Conservation (phyloP, 768 basidiomycete genomes). For the Pulveroboletus sp. region DNA sequence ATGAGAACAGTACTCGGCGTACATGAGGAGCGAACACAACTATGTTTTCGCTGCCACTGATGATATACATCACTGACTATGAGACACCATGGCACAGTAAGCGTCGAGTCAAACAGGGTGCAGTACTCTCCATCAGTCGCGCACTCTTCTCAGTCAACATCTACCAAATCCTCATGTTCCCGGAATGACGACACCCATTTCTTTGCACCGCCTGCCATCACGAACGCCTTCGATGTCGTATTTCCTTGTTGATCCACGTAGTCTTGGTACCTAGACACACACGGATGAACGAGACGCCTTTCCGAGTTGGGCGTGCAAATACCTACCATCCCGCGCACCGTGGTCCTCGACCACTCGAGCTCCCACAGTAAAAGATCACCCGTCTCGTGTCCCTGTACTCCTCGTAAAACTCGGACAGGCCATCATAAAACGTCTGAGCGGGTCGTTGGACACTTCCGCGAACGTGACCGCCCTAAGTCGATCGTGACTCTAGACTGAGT, state of each 20-base stretch:
- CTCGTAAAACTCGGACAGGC: slow-evolving; percentile 39
- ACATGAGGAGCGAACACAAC: no score
- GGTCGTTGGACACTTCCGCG: slow-evolving; percentile 44
- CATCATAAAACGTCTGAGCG: slow-evolving; percentile 49
- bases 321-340: slow-evolving; percentile 59
- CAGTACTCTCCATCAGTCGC: no score
- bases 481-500: not conserved
- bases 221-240: slow-evolving; percentile 36
- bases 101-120: no score
- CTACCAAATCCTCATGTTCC: slow-evolving; percentile 22
- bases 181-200: slow-evolving; percentile 34
- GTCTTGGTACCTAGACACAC: slow-evolving; percentile 44
- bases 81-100: no score
- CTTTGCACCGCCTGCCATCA: slow-evolving; percentile 42
- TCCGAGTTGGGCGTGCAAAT: slow-evolving; percentile 1
- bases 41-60: no score
- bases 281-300: not conserved
- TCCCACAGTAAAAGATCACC: slow-evolving; percentile 53
- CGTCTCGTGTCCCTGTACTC: slow-evolving; percentile 35
- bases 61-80: no score
- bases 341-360: slow-evolving; percentile 48
- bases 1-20: no score
- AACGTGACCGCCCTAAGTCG: slow-evolving; percentile 48
- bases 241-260: slow-evolving; percentile 33
- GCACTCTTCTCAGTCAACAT: slow-evolving; percentile 11